A percentile compares a stretch with the other conserved stretches of the same genome.
These are phyloP conservation scores for Fusarium caatingaense DNA, from an alignment of 2,329 filamentous ascomycete species.

Conservation along the genomic window DNA sequence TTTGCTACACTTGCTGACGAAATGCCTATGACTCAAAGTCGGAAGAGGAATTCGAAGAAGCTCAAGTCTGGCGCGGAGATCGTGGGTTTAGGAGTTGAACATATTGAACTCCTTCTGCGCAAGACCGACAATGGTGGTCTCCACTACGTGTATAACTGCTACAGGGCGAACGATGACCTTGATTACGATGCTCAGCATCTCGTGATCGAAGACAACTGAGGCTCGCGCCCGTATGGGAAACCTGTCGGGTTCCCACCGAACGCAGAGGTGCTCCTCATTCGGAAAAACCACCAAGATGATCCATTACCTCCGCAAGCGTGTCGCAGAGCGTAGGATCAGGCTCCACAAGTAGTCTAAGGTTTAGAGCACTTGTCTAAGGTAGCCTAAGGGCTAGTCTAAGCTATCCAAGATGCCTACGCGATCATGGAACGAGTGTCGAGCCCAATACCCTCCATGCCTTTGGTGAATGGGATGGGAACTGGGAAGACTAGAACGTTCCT, in stretches of 20 bases:
- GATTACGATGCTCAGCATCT: too few species aligned
- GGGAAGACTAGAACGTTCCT: too few species aligned
- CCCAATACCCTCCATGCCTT: too few species aligned
- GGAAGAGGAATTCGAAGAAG: background rate
- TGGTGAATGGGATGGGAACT: too few species aligned
- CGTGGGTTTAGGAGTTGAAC: background rate
- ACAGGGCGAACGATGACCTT: background rate
- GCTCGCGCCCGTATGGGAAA: too few species aligned
- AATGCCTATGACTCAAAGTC: background rate
- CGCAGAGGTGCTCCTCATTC: background rate
- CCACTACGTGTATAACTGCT: background rate
- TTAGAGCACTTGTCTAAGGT: too few species aligned
- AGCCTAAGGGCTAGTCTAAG: too few species aligned
- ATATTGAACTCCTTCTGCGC: background rate
- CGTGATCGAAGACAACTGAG: too few species aligned
- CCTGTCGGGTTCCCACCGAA: too few species aligned
- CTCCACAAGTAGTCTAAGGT: too few species aligned
- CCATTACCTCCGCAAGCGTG: background rate
- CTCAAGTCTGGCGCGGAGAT: background rate
- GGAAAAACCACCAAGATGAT: background rate
- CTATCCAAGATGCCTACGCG: too few species aligned
- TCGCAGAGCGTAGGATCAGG: fast-evolving
- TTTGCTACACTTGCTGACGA: background rate
- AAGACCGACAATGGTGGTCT: background rate
- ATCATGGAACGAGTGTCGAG: too few species aligned